Evolutionary conservation across 306 rosid genomes (phyloP), one percentile per base, ranked within the genome.

Genomic region (Cucurbita maxima): DNA sequence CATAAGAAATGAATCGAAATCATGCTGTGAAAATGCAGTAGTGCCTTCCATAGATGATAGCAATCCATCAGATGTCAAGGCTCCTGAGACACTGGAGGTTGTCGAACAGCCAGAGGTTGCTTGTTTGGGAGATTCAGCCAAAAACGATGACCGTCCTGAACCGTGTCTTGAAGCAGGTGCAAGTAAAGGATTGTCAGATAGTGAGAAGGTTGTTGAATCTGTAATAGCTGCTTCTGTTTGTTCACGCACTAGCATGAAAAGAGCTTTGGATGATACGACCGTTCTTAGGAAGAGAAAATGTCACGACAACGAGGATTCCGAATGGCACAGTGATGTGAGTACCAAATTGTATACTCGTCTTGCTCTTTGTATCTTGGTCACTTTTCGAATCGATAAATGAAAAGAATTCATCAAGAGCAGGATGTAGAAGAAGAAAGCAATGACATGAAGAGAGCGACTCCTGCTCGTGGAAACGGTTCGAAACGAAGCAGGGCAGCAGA

Each of bases 321-420:
- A 94, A 63, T 82, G 85, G 81, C 87, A 88, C 55, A 92, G 96
- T 81, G 97, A 92, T 34, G 99, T 91, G 81, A 85, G 96, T 86
- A 63, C 82, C 51, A 58, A 76, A 75, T 76, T 77, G 59, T 53
- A 7, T 25, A 71, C 20, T 48, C 40, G 16, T 74, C 22, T 81
- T 80, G 20, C 57, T 56, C 62, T 25, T 37, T 41, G 75, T 57
- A 34, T 70, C 40, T 20, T 44, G 60, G 34, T 37, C 22, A 79
- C 54, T 76, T 58, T 47, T 50, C 58, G 48, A 59, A 58, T 22
- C 0, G 44, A 2, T 74, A 34, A 58, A 34, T 34, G 78, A 82
- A 76, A 80, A 75, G 66, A 63, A 38, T 8, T 48, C 75, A 72
- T 74, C 64, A 67, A 76, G 62, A 79, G 84, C 77, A 92, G 97